Evolutionary conservation across 495 filamentous ascomycete genomes (phyloP), one percentile per base, ranked within the genome.

Genomic region (Bryoglossum gracile): DNA sequence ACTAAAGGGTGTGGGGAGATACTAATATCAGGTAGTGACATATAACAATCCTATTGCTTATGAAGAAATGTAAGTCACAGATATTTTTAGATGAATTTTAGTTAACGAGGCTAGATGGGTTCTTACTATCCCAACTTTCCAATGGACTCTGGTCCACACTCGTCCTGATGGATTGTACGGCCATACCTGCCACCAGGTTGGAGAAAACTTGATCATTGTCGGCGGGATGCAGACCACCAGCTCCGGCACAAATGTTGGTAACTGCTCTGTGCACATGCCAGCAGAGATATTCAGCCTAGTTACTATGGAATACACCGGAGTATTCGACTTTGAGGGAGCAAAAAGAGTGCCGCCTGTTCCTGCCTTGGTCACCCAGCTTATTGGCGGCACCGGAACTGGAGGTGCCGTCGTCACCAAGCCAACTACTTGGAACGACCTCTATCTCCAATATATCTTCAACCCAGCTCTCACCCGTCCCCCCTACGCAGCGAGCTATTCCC

Each of bases 1-100:
- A n/a, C n/a, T 6, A 17, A 17, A 8, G 13, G 11, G 6, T 11
- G n/a, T 22, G 10, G 16, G 8, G 11, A 4, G 26, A 39, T 25
- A 22, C 36, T 39, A 39, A 22, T 4, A 1, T 14, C 4, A 17
- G 11, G 9, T 43, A 37, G 32, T 42, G 34, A 50, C 46, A 0
- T 50, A 50, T 18, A 50, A 50, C 38, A 50, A 34, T 14, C 32
- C 38, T 9, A 50, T 50, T 24, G 37, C 37, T 4, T 47, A 50
- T 14, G 46, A 48, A 28, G 46, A 48, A 2, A 48, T 48, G 46
- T 48, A 25, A 24, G 1, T 14, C 13, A 1, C 13, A 19, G n/a
- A n/a, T n/a, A n/a, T 25, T 14, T 24, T 24, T 4, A 0, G 13
- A 14, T 11, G 5, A 8, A 13, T 13, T 35, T 35, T 13, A 6